phyloP scores from a whole-genome alignment of 768 basidiomycete species.

The Coprinopsis strossmayeri region DNA sequence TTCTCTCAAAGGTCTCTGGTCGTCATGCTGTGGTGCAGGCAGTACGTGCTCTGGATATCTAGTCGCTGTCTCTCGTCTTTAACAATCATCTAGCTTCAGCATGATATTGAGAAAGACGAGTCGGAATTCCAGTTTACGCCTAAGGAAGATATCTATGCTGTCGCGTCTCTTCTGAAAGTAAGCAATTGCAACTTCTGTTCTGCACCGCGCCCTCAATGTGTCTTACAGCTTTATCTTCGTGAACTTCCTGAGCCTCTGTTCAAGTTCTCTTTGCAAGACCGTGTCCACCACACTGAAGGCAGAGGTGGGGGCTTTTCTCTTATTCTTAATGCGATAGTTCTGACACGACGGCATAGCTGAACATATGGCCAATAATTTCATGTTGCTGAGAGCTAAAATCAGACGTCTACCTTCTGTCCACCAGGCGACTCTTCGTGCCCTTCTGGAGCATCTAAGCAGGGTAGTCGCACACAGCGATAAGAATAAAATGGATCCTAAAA shows the following conservation, averaged over 20 bases:
- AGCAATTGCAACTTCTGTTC: slow-evolving; percentile 11
- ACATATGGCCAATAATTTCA: slow-evolving; percentile 65
- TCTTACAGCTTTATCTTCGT: slow-evolving; percentile 63
- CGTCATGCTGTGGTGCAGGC: slow-evolving; percentile 80
- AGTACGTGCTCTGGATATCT: slow-evolving; percentile 33
- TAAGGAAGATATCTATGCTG: slow-evolving; percentile 76
- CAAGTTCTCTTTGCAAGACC: slow-evolving; percentile 70
- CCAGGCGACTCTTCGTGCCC: slow-evolving; percentile 72
- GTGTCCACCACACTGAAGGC: slow-evolving; percentile 74
- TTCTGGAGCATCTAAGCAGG: slow-evolving; percentile 78
- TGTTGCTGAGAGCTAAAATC: slow-evolving; percentile 80
- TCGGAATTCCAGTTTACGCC: slow-evolving; percentile 64
- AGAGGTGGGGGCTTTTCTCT: slow-evolving; percentile 41
- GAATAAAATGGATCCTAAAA: slow-evolving; percentile 94
- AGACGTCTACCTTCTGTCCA: slow-evolving; percentile 79
- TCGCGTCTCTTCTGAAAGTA: slow-evolving; percentile 83
- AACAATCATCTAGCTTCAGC: slow-evolving; percentile 54
- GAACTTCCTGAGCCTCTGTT: slow-evolving; percentile 90
- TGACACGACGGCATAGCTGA: slow-evolving; percentile 39
- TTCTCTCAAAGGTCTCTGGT: slow-evolving; percentile 87
- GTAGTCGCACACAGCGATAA: slow-evolving; percentile 59
- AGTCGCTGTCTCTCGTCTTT: background rate
- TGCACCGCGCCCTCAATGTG: slow-evolving; percentile 11
- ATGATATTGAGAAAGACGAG: slow-evolving; percentile 84
- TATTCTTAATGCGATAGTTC: slow-evolving; percentile 3